Evolutionary conservation across 345 rosid species (phyloP), one percentile per base, ranked within the genome.

Genomic region (Salix brachista): DNA sequence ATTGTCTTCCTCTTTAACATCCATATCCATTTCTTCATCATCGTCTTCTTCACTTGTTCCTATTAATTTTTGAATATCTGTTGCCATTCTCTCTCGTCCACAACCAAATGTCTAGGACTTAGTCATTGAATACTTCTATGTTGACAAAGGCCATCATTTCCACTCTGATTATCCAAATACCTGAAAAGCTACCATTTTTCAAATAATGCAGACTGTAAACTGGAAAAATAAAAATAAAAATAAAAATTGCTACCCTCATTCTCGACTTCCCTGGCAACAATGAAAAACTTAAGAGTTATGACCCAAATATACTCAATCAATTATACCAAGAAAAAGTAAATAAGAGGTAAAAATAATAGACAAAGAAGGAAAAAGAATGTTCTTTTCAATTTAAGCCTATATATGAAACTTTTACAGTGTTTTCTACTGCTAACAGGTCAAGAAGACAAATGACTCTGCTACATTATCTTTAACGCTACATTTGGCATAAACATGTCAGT

Each of bases 21-120:
- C 98, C 92, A 87, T 89, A 65, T 89, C 97, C 85, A 90, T 86
- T 65, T 91, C 99, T 74, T 93, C 98, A 3, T 96, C 99, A 60
- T 94, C 97, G 66, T 96, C 99, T 65, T 94, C 98, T 84, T 94
- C 97, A 78, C 97, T 90, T 0, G 86, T 81, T 64, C 86, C 97
- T 32, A 91, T 71, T 72, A 92, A 81, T 61, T 86, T 96, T 76
- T 91, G 97, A 91, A 88, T 88, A 77, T 92, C 94, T 7, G 98
- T 88, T 58, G 95, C 90, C 99, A 96, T 93, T 8, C 66, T 79
- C 69, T 75, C 77, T 32, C 78, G 68, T 65, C 19, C 37, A 66
- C 76, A 48, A 69, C 71, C 76, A 71, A 68, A 65, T 70, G 62
- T 66, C 72, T 73, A 58, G 80, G 68, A 80, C 77, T 75, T 62